Base-by-base conservation (phyloP, 148 eudicot genomes). In the Rhododendron henanense region DNA sequence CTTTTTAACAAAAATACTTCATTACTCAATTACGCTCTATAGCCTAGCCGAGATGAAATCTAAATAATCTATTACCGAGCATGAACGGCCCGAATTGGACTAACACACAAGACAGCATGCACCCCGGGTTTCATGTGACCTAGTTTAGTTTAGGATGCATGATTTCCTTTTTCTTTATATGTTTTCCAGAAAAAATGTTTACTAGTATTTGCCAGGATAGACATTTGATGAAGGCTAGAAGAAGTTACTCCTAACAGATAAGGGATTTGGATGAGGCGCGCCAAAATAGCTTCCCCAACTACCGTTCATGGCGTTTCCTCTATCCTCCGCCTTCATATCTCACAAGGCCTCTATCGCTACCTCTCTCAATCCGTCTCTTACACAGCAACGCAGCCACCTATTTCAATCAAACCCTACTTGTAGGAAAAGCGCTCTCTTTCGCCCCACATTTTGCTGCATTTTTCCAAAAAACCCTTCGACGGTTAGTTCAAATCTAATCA, bases 261-360 rank as follows among this genome's bases (percentile, higher is more conserved):
- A 69, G 75, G 89, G 81, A 65, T 82, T 80, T 85, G 85, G 92
- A 86, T 78, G 86, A 85, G 88, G 90, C 89, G 91, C 91, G 87
- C 83, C 89, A 86, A 88, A 84, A 69, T 59, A 82, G 83, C 87
- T 57, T 21, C 10, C 87, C 31, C 31, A 84, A 50, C 73, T 16
- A 63, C 47, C 85, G 0, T 82, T 85, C 87, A 93, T 93, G 96
- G 93, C 94, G 81, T 86, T 87, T 39, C 88, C 90, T 59, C 47
- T 90, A 47, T 88, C 90, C 25, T 89, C 90, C 71, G 39, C 88
- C 57, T 14, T 85, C 80, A 15, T 74, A 85, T 48, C 80, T 48
- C 87, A 37, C 67, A 78, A 82, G 48, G 10, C 81, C 8, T 37
- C 82, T 14, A 28, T 45, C 77, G 78, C 78, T 25, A n/a, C 84